Evolutionary conservation across 352 stramenopile species (phyloP).

Genomic region (Phytophthora idaei): DNA sequence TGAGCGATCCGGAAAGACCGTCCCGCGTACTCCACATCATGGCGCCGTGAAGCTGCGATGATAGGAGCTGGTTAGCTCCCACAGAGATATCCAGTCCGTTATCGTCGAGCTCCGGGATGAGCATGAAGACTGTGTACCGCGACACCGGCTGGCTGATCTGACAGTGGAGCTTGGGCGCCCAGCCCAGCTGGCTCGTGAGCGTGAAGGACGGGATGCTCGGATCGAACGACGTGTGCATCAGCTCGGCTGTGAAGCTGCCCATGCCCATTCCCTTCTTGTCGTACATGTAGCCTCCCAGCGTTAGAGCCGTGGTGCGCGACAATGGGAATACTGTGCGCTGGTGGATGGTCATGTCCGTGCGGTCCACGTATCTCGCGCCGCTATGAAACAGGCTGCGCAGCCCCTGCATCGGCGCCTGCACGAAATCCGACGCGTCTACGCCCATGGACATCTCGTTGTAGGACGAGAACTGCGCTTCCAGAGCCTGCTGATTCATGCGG

Average conservation of each 20-base stretch:
- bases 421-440: constrained; percentile 80
- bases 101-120: constrained; percentile 75
- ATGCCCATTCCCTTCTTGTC: constrained; percentile 79
- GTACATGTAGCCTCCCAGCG: constrained; percentile 84
- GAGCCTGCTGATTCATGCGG: constrained; percentile 66
- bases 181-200: constrained; percentile 73
- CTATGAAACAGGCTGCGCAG: constrained; percentile 54
- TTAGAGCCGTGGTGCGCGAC: constrained; percentile 59
- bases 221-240: constrained; percentile 74
- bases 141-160: constrained; percentile 82
- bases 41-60: constrained; percentile 61
- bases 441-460: constrained; percentile 84
- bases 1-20: constrained; percentile 70
- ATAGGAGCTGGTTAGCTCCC: constrained; percentile 70
- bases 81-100: constrained; percentile 77
- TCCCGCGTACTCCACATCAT: constrained; percentile 88
- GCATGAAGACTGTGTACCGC: constrained; percentile 67
- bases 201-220: constrained; percentile 64
- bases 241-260: constrained; percentile 67
- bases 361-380: constrained; percentile 54
- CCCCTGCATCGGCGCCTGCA: constrained; percentile 64
- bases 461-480: constrained; percentile 79
- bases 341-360: constrained; percentile 84
- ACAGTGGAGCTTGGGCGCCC: constrained; percentile 76
- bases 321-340: constrained; percentile 76